Base-by-base conservation (phyloP, 305 asterid genomes). In the Fraxinus sp. region DNA sequence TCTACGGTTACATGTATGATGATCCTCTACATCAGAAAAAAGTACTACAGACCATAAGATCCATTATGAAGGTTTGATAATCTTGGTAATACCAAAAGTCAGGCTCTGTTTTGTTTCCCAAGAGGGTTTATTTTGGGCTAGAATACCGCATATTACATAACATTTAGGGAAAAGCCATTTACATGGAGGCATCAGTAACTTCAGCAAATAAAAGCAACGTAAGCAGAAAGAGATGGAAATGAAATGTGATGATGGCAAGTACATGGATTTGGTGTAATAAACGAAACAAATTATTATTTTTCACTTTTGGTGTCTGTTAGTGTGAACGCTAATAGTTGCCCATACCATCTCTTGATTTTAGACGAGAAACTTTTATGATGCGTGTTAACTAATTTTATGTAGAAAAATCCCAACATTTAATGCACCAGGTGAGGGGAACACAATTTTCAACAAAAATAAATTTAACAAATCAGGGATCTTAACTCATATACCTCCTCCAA, bases 401-500 rank as follows among this genome's bases (percentile, higher is more conserved):
- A 7, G 70, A 20, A 59, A 59, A 59, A 59, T 20, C 68, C 11
- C 30, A 7, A 59, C 68, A 57, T 59, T 59, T 24, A 66, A 66
- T 9, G 4, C 24, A 66, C 6, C n/a, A 66, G 36, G 18, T 32
- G 13, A 32, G 24, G 43, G 16, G 76, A 14, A 20, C 76, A 16
- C 10, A 7, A 14, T 2, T 71, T 71, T 71, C 20, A 32, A 5
- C 24, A 71, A 71, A 30, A 71, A 30, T 14, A 14, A 71, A 71
- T 18, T 30, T 36, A 14, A 83, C n/a, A 76, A 49, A 75, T 73
- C 77, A 72, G 76, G 80, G 64, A 82, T 73, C 71, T 70, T 64
- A 83, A 75, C 30, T 66, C 49, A 10, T 35, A 72, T 92, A 95
- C 97, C 97, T 93, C 92, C 83, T 90, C 91, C 90, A 97, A 83